phyloP scores from a whole-genome alignment of 1,139 yeast species.

The Yamadazyma sp. region DNA sequence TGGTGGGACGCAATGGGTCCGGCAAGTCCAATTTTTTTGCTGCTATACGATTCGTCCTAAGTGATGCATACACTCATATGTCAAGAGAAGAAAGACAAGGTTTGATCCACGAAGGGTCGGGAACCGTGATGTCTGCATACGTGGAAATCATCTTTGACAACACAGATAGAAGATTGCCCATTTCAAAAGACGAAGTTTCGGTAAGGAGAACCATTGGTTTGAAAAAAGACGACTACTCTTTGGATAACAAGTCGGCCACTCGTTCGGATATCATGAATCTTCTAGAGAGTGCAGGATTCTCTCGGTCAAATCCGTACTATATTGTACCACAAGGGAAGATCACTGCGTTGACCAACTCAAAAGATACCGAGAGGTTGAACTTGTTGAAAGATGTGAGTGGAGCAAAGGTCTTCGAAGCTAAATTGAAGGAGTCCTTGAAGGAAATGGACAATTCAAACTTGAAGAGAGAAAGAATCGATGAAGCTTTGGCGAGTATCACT shows the following conservation, averaged over 20 bases:
- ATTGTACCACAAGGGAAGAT: conserved; percentile 97
- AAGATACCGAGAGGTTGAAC: conserved; percentile 75
- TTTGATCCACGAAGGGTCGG: conserved; percentile 85
- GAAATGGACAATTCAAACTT: conserved; percentile 74
- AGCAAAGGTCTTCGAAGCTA: conserved; percentile 84
- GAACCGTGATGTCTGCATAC: conserved; percentile 89
- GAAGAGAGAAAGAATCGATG: conserved; percentile 74
- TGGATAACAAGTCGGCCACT: conserved; percentile 77
- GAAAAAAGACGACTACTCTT: conserved; percentile 85
- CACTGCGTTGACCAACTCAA: conserved; percentile 82
- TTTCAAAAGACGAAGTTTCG: conserved; percentile 64
- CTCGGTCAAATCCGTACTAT: conserved; percentile 88
- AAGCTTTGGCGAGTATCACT: conserved; percentile 67
- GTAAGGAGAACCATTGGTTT: conserved; percentile 88
- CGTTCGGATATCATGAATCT: conserved; percentile 80
- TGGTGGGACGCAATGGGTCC: conserved; percentile 93
- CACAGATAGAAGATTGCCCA: conserved; percentile 70
- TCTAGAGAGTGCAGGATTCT: conserved; percentile 90
- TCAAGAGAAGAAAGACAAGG: conserved; percentile 89
- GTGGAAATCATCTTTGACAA: conserved; percentile 90
- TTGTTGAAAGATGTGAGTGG: conserved; percentile 93
- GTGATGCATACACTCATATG: conserved; percentile 88
- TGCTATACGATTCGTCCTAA: conserved; percentile 88
- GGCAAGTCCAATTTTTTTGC: conserved; percentile 97
- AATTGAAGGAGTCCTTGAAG: conserved; percentile 73